Percentiles rank a stretch among this genome's conserved stretches.
Evolutionary conservation across 768 basidiomycete species (phyloP).

Genomic region (Gyrodon lividus): DNA sequence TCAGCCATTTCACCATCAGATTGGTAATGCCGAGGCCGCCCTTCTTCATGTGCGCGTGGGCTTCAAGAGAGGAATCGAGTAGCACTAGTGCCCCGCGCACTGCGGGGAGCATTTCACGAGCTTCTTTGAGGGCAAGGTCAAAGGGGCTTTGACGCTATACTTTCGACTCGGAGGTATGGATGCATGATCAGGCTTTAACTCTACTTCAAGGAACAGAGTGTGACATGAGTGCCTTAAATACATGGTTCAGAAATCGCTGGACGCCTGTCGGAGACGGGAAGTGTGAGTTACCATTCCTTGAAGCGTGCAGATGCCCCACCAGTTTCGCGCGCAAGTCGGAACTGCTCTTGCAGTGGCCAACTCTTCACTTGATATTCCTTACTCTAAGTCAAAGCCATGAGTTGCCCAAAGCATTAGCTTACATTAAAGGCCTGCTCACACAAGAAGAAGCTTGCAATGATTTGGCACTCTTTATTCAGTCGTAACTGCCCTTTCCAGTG

Average conservation of each 20-base stretch:
- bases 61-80: constrained; percentile 5
- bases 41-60: constrained; percentile 19
- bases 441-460: constrained; percentile 22
- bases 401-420: neutral
- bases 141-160: constrained; percentile 10
- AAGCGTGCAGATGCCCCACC: constrained; percentile 10
- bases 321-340: neutral
- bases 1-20: constrained; percentile 21
- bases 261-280: neutral
- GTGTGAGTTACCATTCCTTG: constrained; percentile 24
- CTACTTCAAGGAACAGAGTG: constrained; percentile 22
- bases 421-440: neutral
- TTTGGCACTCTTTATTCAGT: constrained; percentile 29
- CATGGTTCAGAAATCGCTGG: neutral
- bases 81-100: neutral
- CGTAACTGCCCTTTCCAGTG: constrained; percentile 30
- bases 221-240: constrained; percentile 26
- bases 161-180: neutral
- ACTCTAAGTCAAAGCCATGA: neutral
- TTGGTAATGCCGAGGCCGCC: constrained; percentile 24
- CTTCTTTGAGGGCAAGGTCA: constrained; percentile 22
- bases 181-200: constrained; percentile 9
- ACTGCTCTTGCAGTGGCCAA: constrained; percentile 3
- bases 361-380: constrained; percentile 2
- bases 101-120: constrained; percentile 17